Conservation (phyloP, 2,329 filamentous ascomycete species). For the Aaosphaeria pasadenensis region DNA sequence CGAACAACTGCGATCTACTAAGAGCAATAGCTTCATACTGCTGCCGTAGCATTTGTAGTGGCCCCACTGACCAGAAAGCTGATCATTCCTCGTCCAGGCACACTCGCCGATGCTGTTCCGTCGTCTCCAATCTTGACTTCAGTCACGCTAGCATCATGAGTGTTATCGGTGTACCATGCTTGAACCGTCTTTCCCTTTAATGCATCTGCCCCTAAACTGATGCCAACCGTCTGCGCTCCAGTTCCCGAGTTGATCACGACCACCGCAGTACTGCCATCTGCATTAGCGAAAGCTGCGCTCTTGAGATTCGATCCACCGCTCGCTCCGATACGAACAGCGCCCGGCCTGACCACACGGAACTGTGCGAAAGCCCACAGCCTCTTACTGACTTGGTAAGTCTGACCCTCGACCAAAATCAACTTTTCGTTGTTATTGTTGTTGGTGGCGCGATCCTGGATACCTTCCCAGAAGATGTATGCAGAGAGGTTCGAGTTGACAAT, state of each 20-base stretch:
- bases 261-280: constrained; percentile 29
- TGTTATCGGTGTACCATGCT: constrained; percentile 26
- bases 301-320: constrained; percentile 29
- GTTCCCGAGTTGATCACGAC: constrained; percentile 25
- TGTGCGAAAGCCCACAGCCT: constrained; percentile 43
- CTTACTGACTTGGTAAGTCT: constrained; percentile 32
- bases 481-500: constrained; percentile 49
- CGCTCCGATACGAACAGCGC: constrained; percentile 36
- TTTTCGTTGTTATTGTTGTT: constrained; percentile 35
- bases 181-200: constrained; percentile 7
- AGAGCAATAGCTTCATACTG: too few relatives aligned
- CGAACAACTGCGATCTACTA: too few relatives aligned
- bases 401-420: constrained; percentile 35
- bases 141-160: constrained; percentile 16
- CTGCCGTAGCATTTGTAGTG: background rate
- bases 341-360: constrained; percentile 39
- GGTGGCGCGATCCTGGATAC: constrained; percentile 39
- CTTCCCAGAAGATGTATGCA: constrained; percentile 57
- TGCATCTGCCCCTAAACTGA: constrained; percentile 6
- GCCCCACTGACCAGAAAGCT: constrained; percentile 16
- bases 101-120: constrained; percentile 19
- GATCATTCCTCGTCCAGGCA: constrained; percentile 23
- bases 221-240: constrained; percentile 13
- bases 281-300: constrained; percentile 29
- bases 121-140: constrained; percentile 16